phyloP scores from a whole-genome alignment of 1,284 basidiomycete species.

The Apiotrichum akiyoshidainum region DNA sequence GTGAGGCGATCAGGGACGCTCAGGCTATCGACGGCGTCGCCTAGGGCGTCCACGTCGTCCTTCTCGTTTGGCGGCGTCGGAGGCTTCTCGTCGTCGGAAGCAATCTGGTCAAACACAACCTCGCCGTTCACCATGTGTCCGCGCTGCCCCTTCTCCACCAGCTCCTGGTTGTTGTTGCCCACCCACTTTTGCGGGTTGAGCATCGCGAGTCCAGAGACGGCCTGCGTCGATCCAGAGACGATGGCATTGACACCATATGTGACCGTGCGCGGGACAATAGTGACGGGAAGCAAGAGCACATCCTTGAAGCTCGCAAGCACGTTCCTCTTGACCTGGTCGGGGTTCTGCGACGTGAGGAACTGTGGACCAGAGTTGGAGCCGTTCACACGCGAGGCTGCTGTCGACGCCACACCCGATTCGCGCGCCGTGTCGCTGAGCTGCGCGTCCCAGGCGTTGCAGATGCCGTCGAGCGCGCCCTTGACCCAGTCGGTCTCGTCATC shows the following conservation, averaged over 20 bases:
- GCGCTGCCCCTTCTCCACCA: conserved; percentile 13
- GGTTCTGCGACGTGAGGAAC: conserved; percentile 81
- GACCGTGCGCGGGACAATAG: conserved; percentile 86
- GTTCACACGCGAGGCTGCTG: neutral
- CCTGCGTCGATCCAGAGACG: conserved; percentile 62
- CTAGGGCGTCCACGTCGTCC: conserved; percentile 13
- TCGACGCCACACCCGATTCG: neutral
- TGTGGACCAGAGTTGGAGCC: conserved; percentile 44
- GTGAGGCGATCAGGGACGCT: neutral
- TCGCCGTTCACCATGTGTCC: conserved; percentile 31
- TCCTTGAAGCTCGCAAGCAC: conserved; percentile 88
- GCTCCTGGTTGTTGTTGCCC: conserved; percentile 14
- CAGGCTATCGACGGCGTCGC: conserved; percentile 1
- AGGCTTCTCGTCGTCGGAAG: conserved; percentile 23
- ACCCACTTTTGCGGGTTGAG: conserved; percentile 80
- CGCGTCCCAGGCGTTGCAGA: conserved; percentile 73
- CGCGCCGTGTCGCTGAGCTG: conserved; percentile 26
- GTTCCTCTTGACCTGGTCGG: conserved; percentile 85
- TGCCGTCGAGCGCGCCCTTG: conserved; percentile 67
- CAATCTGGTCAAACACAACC: conserved; percentile 62
- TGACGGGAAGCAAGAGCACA: conserved; percentile 85
- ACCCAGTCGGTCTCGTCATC: conserved; percentile 85
- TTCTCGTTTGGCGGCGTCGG: conserved; percentile 4
- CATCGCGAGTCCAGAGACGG: conserved; percentile 80
- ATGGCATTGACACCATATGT: conserved; percentile 67